phyloP scores from a whole-genome alignment of 2,329 filamentous ascomycete genomes.

The Chaetomium sp. region DNA sequence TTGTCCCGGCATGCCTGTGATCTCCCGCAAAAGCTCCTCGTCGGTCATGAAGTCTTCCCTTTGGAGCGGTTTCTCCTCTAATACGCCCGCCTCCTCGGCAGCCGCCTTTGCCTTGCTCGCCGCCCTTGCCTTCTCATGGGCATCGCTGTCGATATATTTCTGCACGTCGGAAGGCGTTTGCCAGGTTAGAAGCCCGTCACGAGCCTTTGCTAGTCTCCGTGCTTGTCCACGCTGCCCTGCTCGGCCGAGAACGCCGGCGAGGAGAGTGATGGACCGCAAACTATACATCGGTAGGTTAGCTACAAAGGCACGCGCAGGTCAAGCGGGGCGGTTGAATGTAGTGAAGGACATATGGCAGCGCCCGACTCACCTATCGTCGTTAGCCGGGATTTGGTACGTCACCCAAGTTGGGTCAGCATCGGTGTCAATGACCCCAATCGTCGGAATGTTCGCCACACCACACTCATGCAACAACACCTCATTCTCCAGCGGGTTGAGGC shows the following conservation, averaged over 20 bases:
- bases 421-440: constrained; percentile 91
- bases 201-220: constrained; percentile 57
- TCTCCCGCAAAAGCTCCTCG: constrained; percentile 12
- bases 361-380: constrained; percentile 73
- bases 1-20: not conserved
- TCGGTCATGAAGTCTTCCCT: constrained; percentile 15
- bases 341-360: not conserved
- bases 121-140: not conserved
- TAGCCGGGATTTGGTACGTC: constrained; percentile 92
- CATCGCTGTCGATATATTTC: constrained; percentile 1
- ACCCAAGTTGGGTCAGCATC: constrained; percentile 89
- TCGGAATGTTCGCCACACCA: constrained; percentile 78
- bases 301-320: not conserved
- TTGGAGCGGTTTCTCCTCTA: not conserved
- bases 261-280: constrained; percentile 72
- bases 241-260: constrained; percentile 77
- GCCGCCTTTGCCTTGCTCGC: not conserved
- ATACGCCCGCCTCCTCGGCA: not conserved
- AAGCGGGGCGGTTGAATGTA: not conserved
- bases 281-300: constrained; percentile 37
- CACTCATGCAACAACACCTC: constrained; percentile 87
- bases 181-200: constrained; percentile 59
- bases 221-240: constrained; percentile 74
- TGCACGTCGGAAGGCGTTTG: constrained; percentile 39
- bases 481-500: constrained; percentile 89